These are phyloP conservation scores for Microdochium nivale DNA, from an alignment of 2,329 filamentous ascomycete genomes.

Conservation along the genomic window DNA sequence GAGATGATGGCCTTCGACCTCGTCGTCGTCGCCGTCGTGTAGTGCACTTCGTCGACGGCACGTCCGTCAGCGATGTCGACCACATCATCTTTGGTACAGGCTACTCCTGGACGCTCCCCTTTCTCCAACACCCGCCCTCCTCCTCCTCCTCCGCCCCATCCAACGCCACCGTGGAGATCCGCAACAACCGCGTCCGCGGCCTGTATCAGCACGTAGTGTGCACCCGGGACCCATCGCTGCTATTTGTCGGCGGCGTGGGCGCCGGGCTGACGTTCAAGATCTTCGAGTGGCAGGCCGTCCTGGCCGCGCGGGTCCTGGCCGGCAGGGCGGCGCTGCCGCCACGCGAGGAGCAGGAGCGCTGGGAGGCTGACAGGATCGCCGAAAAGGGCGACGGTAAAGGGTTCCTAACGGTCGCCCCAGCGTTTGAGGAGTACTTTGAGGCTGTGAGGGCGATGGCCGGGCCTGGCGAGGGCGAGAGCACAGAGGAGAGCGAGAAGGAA, in stretches of 20 bases:
- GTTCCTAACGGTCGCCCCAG: slow-evolving; percentile 49
- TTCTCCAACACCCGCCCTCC: slow-evolving; percentile 27
- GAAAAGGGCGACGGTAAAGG: slow-evolving; percentile 44
- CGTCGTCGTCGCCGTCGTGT: slow-evolving; percentile 22
- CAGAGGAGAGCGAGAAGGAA: neutral
- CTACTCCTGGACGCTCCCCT: slow-evolving; percentile 56
- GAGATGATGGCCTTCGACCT: no score
- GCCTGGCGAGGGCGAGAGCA: slow-evolving; percentile 31
- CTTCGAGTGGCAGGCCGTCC: slow-evolving; percentile 60
- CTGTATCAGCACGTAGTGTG: slow-evolving; percentile 52
- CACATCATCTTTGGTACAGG: slow-evolving; percentile 59
- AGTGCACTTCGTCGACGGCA: slow-evolving; percentile 49
- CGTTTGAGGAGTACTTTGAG: slow-evolving; percentile 60
- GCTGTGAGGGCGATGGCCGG: slow-evolving; percentile 39
- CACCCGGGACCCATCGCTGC: slow-evolving; percentile 41
- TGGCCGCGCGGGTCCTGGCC: slow-evolving; percentile 49
- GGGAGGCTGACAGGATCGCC: slow-evolving; percentile 48
- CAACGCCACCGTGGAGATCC: slow-evolving; percentile 30
- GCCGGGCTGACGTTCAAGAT: slow-evolving; percentile 58
- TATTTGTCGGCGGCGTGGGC: slow-evolving; percentile 49
- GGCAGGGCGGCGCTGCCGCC: slow-evolving; percentile 43
- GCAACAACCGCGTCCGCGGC: slow-evolving; percentile 45
- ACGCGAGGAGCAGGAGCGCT: slow-evolving; percentile 36
- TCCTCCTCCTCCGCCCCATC: neutral
- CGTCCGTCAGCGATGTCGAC: slow-evolving; percentile 43